Conservation (phyloP, 1,139 yeast genomes). For the Magnusiomyces tetraspermus region DNA sequence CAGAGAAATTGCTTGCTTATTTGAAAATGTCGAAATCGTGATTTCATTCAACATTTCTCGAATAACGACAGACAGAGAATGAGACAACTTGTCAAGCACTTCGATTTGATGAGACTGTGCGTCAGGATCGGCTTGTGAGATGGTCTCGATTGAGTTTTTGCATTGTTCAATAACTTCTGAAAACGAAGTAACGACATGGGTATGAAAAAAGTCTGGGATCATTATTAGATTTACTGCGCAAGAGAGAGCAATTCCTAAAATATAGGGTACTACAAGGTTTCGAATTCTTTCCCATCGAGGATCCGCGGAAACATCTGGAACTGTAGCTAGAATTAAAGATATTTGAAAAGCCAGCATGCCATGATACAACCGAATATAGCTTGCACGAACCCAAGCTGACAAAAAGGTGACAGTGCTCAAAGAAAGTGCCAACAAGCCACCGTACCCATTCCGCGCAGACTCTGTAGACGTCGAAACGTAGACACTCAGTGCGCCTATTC, state of each 20-base stretch:
- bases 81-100: slow-evolving; percentile 29
- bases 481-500: slow-evolving; percentile 39
- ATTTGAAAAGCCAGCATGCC: slow-evolving; percentile 32
- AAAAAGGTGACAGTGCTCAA: slow-evolving; percentile 27
- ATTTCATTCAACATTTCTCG: slow-evolving; percentile 39
- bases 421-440: slow-evolving; percentile 39
- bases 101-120: slow-evolving; percentile 19
- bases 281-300: slow-evolving; percentile 34
- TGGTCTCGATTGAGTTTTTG: slow-evolving; percentile 13
- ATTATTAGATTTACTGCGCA: slow-evolving; percentile 31
- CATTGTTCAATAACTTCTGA: slow-evolving; percentile 18
- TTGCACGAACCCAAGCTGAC: slow-evolving; percentile 37
- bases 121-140: slow-evolving; percentile 17
- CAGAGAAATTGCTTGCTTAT: slow-evolving; percentile 29
- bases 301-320: slow-evolving; percentile 17
- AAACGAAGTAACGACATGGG: slow-evolving; percentile 18
- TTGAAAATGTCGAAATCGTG: slow-evolving; percentile 33
- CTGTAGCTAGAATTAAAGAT: slow-evolving; percentile 31
- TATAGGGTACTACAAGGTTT: slow-evolving; percentile 39
- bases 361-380: slow-evolving; percentile 36
- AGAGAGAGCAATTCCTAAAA: slow-evolving; percentile 37
- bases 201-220: slow-evolving; percentile 37
- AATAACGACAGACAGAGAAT: slow-evolving; percentile 34
- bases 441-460: slow-evolving; percentile 37
- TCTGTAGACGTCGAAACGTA: slow-evolving; percentile 36